A percentile compares a stretch with the other conserved stretches of the same genome.
phyloP scores from a whole-genome alignment of 176 grass and related monocot genomes.

The Dendrocalamus sinicus region DNA sequence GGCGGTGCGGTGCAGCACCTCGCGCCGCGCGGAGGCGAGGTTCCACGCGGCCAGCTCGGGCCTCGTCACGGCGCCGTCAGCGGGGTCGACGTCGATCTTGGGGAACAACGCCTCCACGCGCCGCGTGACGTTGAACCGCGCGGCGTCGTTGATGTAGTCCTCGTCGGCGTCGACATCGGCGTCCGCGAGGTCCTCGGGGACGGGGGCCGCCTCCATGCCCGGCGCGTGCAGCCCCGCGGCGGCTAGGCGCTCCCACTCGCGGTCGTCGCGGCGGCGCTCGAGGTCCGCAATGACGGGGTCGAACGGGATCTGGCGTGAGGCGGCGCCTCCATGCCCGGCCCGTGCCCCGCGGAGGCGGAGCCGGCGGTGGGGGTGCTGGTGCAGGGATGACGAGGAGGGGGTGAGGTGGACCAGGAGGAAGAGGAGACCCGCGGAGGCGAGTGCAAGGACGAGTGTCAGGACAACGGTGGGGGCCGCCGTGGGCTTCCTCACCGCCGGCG shows the following conservation, averaged over 20 bases:
- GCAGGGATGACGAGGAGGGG: slow-evolving; percentile 45
- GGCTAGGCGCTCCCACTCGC: slow-evolving; percentile 80
- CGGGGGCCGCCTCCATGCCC: slow-evolving; percentile 78
- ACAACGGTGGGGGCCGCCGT: slow-evolving; percentile 29
- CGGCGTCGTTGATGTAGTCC: slow-evolving; percentile 79
- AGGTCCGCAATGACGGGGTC: slow-evolving; percentile 80
- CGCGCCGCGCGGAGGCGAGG: slow-evolving; percentile 56
- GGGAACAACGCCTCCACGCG: slow-evolving; percentile 81
- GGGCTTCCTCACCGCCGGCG: slow-evolving; percentile 46
- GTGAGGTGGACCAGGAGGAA: slow-evolving; percentile 62
- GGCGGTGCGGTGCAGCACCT: slow-evolving; percentile 71
- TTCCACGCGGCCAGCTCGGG: slow-evolving; percentile 85
- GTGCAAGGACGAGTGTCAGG: slow-evolving; percentile 42
- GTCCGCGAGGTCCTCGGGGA: slow-evolving; percentile 62
- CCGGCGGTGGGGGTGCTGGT: slow-evolving; percentile 62
- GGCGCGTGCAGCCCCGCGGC: slow-evolving; percentile 64
- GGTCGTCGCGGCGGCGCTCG: slow-evolving; percentile 80
- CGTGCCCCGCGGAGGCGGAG: slow-evolving; percentile 73
- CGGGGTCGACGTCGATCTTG: slow-evolving; percentile 75
- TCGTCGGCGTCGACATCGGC: slow-evolving; percentile 35
- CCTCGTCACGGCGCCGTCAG: slow-evolving; percentile 65
- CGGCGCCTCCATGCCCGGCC: background rate
- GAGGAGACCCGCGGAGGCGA: slow-evolving; percentile 53
- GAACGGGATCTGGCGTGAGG: slow-evolving; percentile 64
- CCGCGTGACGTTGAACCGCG: slow-evolving; percentile 74